Base-by-base conservation (phyloP, 257 asterid genomes). In the Solanum clarkiae region DNA sequence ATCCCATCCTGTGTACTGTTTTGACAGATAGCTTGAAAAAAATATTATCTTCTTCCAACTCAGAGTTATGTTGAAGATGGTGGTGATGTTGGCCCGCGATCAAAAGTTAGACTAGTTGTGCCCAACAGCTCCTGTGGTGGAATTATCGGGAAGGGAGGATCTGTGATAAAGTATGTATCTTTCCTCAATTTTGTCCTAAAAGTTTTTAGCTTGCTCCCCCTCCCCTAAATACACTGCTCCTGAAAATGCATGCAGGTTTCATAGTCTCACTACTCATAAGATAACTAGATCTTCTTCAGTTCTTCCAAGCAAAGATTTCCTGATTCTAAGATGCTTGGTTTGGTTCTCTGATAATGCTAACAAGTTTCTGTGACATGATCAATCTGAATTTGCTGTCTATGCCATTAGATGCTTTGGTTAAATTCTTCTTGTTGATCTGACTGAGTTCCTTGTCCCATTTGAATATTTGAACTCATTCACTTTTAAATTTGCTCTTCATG, bases 101-200 rank as follows among this genome's bases (percentile, higher is more conserved):
- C 97, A 5, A 94, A 91, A 90, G 90, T 94, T 87, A 93, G 95
- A 90, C 93, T 97, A 90, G 90, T 94, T 85, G 98, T 94, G 80
- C 98, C 99, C 75, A 97, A 95, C 92, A 93, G 98, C 91, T 95
- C 96, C 75, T 97, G 99, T 90, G 98, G 98, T 85, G 98, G 98
- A 93, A 91, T 97, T 88, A 97, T 97, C 87, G 99, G 99, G 90
- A 97, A 93, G 87, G 98, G 93, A 85, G 99, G 99, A 88, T 88
- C 96, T 85, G 92, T 89, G 83, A 97, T 97, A 89, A 94, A 93
- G 99, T 97, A 89, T 77, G 82, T 51, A 51, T 14, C 36, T 77
- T 51, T 77, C 62, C 63, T 77, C 45, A 51, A 4, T 77, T 40
- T 51, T 51, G 24, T 51, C 47, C 45, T 15, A 8, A 8, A 77